Base-by-base conservation (phyloP, 2,329 filamentous ascomycete genomes). In the Epichloe glyceriae region DNA sequence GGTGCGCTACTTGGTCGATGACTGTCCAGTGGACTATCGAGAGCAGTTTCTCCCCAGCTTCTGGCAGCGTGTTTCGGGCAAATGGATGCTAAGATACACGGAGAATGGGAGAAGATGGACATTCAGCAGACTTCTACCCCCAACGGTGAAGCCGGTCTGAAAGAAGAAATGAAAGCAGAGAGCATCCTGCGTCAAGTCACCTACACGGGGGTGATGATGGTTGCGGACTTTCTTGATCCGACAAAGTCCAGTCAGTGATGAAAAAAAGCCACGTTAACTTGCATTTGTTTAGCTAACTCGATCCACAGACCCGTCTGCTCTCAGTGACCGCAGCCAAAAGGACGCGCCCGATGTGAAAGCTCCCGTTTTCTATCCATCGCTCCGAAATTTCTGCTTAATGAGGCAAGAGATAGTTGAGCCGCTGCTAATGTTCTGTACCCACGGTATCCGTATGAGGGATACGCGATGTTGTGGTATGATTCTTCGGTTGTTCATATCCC, bases 131-230 rank as follows among this genome's bases (percentile, higher is more conserved):
- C 70, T 19, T 71, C 81, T 12, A 76, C 78, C 41, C 77, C 83
- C 1, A 83, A 83, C 3, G 83, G 83, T 19, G 88, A 90, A 50
- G 86, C 87, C n/a, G 67, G 62, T 53, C 71, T 98, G 49, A 87
- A 86, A 1, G 89, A 96, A 58, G 93, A 98, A 70, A 98, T 98
- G 93, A 95, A 96, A 68, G 84, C 88, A 6, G 93, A 98, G 66
- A 97, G 91, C 62, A 94, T 98, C 33, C 72, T 98, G 44, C 82
- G 93, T 19, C 89, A 96, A 64, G 76, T 97, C 47, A 96, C 91
- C 0, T 93, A 94, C 66, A 88, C 88, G 3, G 88, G 90, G 1
- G 88, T 96, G 33, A 83, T 93, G 59, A 88, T 97, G 76, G 85
- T 96, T 55, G 88, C 88, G 7, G 86, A 88, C 57, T 82, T 97